These are phyloP conservation scores for Xylariaceae sp. DNA, from an alignment of 2,329 filamentous ascomycete species.

Conservation along the genomic window DNA sequence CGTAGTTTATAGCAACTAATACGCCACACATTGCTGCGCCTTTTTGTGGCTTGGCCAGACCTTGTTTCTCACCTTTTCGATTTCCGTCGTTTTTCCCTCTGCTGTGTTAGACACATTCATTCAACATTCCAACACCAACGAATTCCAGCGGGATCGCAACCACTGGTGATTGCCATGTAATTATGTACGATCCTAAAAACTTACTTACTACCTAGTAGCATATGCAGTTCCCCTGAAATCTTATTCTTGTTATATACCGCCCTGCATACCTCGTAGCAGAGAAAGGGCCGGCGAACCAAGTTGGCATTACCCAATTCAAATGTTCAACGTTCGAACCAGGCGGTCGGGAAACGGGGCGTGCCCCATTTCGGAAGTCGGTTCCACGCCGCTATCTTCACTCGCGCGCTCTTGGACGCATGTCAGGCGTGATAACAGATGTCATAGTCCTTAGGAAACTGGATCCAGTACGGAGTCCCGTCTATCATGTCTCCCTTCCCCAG, in stretches of 20 bases:
- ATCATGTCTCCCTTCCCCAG: not conserved
- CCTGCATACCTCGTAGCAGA: not conserved
- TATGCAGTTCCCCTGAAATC: not conserved
- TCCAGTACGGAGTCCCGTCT: not conserved
- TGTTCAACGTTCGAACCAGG: conserved; percentile 12
- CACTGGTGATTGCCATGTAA: not conserved
- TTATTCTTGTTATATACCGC: not conserved
- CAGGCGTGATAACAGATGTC: not conserved
- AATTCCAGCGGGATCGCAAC: not conserved
- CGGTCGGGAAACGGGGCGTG: not conserved
- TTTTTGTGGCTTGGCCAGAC: not conserved
- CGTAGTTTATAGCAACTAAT: too few species aligned
- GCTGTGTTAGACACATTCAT: not conserved
- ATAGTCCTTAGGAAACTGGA: not conserved
- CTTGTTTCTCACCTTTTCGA: not conserved
- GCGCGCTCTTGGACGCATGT: not conserved
- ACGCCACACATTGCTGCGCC: not conserved
- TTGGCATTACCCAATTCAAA: conserved; percentile 8
- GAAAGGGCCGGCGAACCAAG: not conserved
- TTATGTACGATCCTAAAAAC: not conserved
- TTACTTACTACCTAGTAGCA: too few species aligned
- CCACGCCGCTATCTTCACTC: not conserved
- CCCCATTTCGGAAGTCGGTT: not conserved
- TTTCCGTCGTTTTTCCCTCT: not conserved
- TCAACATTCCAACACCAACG: not conserved